phyloP scores from a whole-genome alignment of 169 alveolate species.

The Fabrea salina region DNA sequence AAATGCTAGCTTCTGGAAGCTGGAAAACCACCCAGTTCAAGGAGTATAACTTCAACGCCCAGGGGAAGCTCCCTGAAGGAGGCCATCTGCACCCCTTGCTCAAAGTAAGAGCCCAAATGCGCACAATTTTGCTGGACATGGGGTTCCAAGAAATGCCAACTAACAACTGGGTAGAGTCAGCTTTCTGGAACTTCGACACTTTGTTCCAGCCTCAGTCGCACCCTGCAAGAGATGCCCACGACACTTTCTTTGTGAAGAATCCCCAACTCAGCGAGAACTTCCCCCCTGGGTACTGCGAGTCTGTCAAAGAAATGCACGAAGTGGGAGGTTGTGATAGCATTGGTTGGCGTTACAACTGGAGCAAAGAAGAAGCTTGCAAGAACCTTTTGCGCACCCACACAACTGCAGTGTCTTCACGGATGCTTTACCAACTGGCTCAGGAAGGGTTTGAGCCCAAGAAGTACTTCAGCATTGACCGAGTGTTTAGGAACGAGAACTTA shows the following conservation, averaged over 20 bases:
- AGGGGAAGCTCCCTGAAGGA: constrained; percentile 76
- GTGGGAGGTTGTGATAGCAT: constrained; percentile 95
- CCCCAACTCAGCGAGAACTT: constrained; percentile 65
- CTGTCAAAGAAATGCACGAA: constrained; percentile 93
- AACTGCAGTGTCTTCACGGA: constrained; percentile 97
- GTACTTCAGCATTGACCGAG: constrained; percentile 98
- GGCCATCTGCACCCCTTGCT: constrained; percentile 91
- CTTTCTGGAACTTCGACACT: constrained; percentile 99
- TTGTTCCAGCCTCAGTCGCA: constrained; percentile 99
- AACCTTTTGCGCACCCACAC: constrained; percentile 97
- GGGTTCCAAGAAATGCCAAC: constrained; percentile 99
- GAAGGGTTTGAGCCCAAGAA: constrained; percentile 89
- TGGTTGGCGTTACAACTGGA: constrained; percentile 98
- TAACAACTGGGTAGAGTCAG: constrained; percentile 95
- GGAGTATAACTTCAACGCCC: constrained; percentile 76
- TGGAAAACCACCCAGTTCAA: constrained; percentile 74
- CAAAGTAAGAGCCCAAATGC: constrained; percentile 82
- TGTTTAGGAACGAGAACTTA: constrained; percentile 98
- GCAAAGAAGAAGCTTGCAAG: constrained; percentile 83
- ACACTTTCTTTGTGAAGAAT: constrained; percentile 95
- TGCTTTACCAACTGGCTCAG: constrained; percentile 92
- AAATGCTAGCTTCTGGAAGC: constrained; percentile 72
- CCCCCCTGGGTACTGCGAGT: constrained; percentile 83
- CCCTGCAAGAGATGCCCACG: constrained; percentile 99
- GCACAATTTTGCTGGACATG: constrained; percentile 84